Percentiles rank a stretch among this genome's conserved stretches.
phyloP scores from a whole-genome alignment of 805 yeast genomes.

The Myxozyma mucilagina region DNA sequence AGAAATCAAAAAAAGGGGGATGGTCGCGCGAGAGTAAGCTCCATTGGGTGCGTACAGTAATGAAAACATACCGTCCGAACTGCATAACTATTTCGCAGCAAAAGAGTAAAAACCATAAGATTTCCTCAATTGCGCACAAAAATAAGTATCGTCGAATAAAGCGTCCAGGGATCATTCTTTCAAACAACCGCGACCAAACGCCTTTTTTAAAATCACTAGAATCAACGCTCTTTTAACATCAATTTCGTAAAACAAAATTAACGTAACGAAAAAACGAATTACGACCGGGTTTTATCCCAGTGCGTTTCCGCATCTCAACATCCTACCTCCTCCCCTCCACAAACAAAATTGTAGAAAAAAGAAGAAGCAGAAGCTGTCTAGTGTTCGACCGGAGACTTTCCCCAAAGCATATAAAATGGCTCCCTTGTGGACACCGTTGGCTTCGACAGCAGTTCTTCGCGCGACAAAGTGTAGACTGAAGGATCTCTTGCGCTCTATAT shows the following conservation, averaged over 20 bases:
- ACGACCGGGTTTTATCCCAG: slow-evolving; percentile 18
- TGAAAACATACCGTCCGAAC: slow-evolving; percentile 29
- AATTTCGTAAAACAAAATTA: no score
- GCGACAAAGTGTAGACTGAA: slow-evolving; percentile 7
- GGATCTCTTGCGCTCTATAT: no score
- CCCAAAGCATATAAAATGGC: slow-evolving; percentile 38
- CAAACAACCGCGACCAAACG: slow-evolving; percentile 3
- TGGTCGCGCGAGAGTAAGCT: slow-evolving; percentile 39
- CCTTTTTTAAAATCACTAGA: neutral
- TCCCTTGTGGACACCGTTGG: slow-evolving; percentile 28
- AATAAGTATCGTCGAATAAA: slow-evolving; percentile 18
- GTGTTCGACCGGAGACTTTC: slow-evolving; percentile 42
- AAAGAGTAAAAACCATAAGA: neutral
- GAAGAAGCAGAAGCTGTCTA: slow-evolving; percentile 1
- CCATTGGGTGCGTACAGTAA: slow-evolving; percentile 39
- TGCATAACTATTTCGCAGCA: slow-evolving; percentile 38
- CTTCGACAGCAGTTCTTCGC: slow-evolving; percentile 42
- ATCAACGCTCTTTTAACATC: no score
- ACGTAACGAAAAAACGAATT: no score
- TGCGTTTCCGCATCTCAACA: slow-evolving; percentile 34
- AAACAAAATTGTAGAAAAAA: neutral
- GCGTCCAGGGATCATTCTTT: slow-evolving; percentile 1
- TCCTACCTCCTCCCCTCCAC: neutral
- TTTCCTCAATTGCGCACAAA: neutral
- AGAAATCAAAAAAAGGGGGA: slow-evolving; percentile 19